phyloP scores from a whole-genome alignment of 1,284 basidiomycete species.

The Amylostereum areolatum region DNA sequence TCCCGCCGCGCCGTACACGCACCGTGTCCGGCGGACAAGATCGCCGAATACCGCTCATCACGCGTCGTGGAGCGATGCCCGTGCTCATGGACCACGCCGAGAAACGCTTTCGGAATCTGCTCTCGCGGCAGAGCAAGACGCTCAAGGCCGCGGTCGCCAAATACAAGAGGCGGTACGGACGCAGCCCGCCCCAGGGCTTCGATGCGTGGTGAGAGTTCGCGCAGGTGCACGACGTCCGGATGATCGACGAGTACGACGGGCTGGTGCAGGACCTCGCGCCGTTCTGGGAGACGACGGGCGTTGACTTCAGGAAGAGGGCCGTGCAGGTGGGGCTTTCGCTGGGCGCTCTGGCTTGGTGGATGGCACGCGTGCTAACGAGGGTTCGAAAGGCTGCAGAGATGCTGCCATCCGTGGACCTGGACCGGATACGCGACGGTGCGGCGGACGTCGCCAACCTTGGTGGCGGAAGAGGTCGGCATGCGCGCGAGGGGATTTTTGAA shows the following conservation, averaged over 20 bases:
- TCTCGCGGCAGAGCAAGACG: slow-evolving; percentile 72
- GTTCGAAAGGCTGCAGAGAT: slow-evolving; percentile 56
- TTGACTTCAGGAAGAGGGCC: slow-evolving; percentile 67
- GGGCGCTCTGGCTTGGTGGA: background rate
- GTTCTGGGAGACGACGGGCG: slow-evolving; percentile 70
- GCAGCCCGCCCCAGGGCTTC: slow-evolving; percentile 83
- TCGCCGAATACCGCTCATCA: too few species aligned
- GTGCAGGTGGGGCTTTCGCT: slow-evolving; percentile 63
- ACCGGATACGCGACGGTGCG: slow-evolving; percentile 65
- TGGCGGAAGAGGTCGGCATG: slow-evolving; percentile 69
- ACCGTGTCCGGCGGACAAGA: too few species aligned
- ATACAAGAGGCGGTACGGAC: slow-evolving; percentile 72
- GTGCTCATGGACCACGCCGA: slow-evolving; percentile 79
- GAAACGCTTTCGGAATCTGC: slow-evolving; percentile 54
- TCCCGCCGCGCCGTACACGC: too few species aligned
- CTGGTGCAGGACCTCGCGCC: slow-evolving; percentile 76
- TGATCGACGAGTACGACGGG: slow-evolving; percentile 90
- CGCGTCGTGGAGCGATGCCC: too few species aligned
- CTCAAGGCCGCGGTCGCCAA: slow-evolving; percentile 70
- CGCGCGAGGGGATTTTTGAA: slow-evolving; percentile 70
- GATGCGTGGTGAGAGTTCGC: slow-evolving; percentile 88
- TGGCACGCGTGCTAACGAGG: background rate
- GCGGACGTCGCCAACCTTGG: too few species aligned
- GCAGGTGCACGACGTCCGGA: slow-evolving; percentile 61
- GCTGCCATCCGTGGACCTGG: slow-evolving; percentile 79